A percentile compares a stretch with the other conserved stretches of the same genome.
Conservation (phyloP, 164 flowering plant genomes). For the Protea cynaroides region DNA sequence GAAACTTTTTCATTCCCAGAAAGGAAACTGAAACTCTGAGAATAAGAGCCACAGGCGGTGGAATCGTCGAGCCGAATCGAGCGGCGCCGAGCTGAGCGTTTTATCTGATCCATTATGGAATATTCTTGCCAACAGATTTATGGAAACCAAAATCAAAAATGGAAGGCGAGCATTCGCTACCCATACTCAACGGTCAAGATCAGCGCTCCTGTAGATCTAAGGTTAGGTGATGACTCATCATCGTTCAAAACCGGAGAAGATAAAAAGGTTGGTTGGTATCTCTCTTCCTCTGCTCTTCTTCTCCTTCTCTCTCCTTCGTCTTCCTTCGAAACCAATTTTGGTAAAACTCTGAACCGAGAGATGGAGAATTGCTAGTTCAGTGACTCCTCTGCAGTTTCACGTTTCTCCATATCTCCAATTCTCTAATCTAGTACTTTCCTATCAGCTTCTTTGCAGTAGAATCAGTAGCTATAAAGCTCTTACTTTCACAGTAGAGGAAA, state of each 20-base stretch:
- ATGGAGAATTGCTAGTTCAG: not conserved
- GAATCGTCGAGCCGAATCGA: too few relatives aligned
- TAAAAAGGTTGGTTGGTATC: too few relatives aligned
- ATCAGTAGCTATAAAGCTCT: constrained; percentile 2
- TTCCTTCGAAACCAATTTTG: too few relatives aligned
- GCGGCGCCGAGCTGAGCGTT: too few relatives aligned
- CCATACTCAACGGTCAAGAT: constrained; percentile 33
- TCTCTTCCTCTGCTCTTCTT: too few relatives aligned
- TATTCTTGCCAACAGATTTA: not conserved
- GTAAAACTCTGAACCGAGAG: not conserved
- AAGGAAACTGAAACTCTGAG: too few relatives aligned
- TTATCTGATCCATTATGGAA: not conserved
- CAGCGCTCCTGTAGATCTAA: not conserved
- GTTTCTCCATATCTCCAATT: not conserved
- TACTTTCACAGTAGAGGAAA: constrained; percentile 3
- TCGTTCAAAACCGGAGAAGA: not conserved
- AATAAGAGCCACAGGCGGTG: too few relatives aligned
- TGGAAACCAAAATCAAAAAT: constrained; percentile 7
- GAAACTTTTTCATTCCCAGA: too few relatives aligned
- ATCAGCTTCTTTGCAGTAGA: not conserved
- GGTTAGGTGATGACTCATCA: not conserved
- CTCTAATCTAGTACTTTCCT: not conserved
- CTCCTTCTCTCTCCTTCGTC: too few relatives aligned
- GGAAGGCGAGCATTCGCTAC: constrained; percentile 31
- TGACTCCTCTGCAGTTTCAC: not conserved